A percentile compares a stretch with the other conserved stretches of the same genome.
Evolutionary conservation across 768 basidiomycete genomes (phyloP).

Genomic region (Pleurotus citrinopileatus): DNA sequence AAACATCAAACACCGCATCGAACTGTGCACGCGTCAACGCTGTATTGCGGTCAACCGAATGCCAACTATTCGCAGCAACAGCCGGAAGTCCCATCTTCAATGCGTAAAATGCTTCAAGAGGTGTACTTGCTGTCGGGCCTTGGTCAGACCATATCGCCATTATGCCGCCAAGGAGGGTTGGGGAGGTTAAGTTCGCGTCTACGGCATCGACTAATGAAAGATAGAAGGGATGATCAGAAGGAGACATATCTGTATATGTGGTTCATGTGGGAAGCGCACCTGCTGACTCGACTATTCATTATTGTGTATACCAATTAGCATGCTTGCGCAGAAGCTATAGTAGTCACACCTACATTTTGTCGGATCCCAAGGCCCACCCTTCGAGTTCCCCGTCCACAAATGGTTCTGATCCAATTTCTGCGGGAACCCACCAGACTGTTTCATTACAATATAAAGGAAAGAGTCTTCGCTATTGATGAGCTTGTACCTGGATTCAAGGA

Average conservation of each 20-base stretch:
- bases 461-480: neutral
- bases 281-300: no score
- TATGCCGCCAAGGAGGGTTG: slow-evolving; percentile 29
- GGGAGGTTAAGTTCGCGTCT: slow-evolving; percentile 13
- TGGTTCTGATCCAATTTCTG: neutral
- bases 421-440: neutral
- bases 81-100: slow-evolving; percentile 37
- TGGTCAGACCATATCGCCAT: slow-evolving; percentile 43
- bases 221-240: neutral
- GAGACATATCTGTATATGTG: no score
- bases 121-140: slow-evolving; percentile 44
- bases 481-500: neutral
- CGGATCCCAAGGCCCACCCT: neutral
- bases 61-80: slow-evolving; percentile 43
- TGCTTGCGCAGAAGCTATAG: no score
- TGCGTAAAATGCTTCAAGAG: slow-evolving; percentile 41
- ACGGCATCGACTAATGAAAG: neutral
- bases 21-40: slow-evolving; percentile 34
- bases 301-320: no score
- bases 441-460: neutral
- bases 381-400: neutral
- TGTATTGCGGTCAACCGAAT: slow-evolving; percentile 30
- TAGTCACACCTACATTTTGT: neutral
- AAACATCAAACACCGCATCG: slow-evolving; percentile 27
- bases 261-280: no score